phyloP scores from a whole-genome alignment of 2,329 filamentous ascomycete genomes.

The Myriosclerotinia curreyana region DNA sequence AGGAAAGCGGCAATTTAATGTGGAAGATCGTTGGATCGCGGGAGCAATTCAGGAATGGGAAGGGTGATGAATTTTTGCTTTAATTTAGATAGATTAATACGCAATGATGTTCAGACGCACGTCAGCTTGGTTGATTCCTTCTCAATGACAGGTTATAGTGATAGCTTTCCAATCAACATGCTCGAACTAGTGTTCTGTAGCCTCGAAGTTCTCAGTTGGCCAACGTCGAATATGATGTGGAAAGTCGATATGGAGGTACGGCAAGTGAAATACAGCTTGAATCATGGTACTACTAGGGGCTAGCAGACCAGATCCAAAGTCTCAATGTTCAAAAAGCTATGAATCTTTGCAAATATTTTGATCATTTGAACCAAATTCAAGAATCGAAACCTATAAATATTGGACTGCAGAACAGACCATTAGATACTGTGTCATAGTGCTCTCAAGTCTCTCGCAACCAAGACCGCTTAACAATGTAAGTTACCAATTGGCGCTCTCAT shows the following conservation, averaged over 20 bases:
- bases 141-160: not conserved
- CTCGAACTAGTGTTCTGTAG: not conserved
- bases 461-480: not conserved
- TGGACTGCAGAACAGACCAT: too few species aligned
- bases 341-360: too few species aligned
- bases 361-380: too few species aligned
- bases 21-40: not conserved
- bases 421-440: too few species aligned
- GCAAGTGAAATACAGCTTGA: not conserved
- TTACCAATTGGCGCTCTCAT: not conserved
- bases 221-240: not conserved
- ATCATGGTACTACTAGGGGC: too few species aligned
- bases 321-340: too few species aligned
- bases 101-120: not conserved
- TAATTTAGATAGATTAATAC: not conserved
- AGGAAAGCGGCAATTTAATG: not conserved
- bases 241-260: not conserved
- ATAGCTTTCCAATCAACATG: not conserved
- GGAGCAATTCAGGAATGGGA: not conserved
- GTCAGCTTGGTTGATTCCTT: not conserved
- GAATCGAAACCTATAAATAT: too few species aligned
- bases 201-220: not conserved
- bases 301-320: too few species aligned
- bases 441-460: too few species aligned
- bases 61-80: not conserved